Evolutionary conservation across 768 basidiomycete species (phyloP), one percentile per base, ranked within the genome.

Genomic region (Vishniacozyma victoriae): DNA sequence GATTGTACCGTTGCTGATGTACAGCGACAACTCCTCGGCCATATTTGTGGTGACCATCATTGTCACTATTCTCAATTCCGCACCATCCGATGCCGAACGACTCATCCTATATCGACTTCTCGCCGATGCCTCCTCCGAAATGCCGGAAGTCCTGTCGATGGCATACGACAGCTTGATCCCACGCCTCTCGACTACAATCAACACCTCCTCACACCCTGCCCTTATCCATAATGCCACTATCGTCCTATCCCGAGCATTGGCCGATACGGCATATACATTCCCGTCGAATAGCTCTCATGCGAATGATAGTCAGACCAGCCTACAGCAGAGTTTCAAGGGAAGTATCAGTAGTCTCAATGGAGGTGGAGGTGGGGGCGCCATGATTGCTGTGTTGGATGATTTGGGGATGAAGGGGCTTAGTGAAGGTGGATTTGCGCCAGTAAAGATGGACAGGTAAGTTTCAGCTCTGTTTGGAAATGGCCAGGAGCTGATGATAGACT

Each of bases 31-130:
- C 40, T 79, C 76, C 13, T 79, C 78, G 4, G 87, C 87, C 1
- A 74, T 93, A 7, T 77, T 92, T 9, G 76, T 82, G 4, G 78
- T 82, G 35, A 84, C 87, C 1, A 85, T 92, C 61, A 75, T 83
- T 31, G 80, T 81, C 2, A 82, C 85, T 1, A 85, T 92, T 71
- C 75, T 91, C 13, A 75, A 75, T 36, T 84, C 80, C 5, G 82
- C 86, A 1, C 83, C 87, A 61, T 82, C 84, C 2, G 86, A 88
- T 54, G 75, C 77, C 1, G 91, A 95, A 72, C 83, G 83, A 2
- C 80, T 87, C 66, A 83, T 91, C 33, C 70, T 92, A 37, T 91
- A 85, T 69, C 77, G 77, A 39, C 67, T 93, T 25, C 76, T 95
- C 24, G 80, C 85, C 24, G 83, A 88, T 35, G 78, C 88, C 13